phyloP scores from a whole-genome alignment of 768 basidiomycete genomes.

The Galerina sulciceps region DNA sequence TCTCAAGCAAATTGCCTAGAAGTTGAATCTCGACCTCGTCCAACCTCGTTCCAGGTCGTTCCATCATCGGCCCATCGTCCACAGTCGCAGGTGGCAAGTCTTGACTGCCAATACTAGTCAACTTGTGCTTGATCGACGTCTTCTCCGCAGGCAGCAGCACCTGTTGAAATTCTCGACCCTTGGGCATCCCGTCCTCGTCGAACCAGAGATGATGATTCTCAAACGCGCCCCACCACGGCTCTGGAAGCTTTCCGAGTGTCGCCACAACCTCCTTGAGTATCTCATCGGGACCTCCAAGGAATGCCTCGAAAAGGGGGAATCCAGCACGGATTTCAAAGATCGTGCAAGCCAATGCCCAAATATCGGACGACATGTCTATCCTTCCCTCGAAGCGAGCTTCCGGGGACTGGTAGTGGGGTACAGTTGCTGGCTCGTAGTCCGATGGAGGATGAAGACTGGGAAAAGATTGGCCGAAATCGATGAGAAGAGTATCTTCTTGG shows the following conservation, averaged over 20 bases:
- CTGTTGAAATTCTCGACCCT: slow-evolving; percentile 27
- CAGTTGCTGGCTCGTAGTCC: slow-evolving; percentile 33
- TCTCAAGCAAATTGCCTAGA: slow-evolving; percentile 41
- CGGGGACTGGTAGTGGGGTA: slow-evolving; percentile 36
- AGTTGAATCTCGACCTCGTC: slow-evolving; percentile 35
- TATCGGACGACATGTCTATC: slow-evolving; percentile 31
- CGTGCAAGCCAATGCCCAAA: slow-evolving; percentile 46
- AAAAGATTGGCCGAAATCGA: slow-evolving; percentile 44
- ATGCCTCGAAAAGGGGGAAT: slow-evolving; percentile 42
- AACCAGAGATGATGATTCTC: slow-evolving; percentile 36
- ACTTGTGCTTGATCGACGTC: slow-evolving; percentile 30
- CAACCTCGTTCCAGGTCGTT: slow-evolving; percentile 28
- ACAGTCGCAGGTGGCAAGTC: slow-evolving; percentile 23
- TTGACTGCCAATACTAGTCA: slow-evolving; percentile 30
- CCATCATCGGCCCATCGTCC: slow-evolving; percentile 38
- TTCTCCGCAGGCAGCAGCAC: slow-evolving; percentile 25
- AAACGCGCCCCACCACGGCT: slow-evolving; percentile 44
- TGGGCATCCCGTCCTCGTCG: slow-evolving; percentile 38
- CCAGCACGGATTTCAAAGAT: slow-evolving; percentile 49
- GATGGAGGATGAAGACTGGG: slow-evolving; percentile 22
- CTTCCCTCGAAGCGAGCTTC: slow-evolving; percentile 38
- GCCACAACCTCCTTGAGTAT: slow-evolving; percentile 38
- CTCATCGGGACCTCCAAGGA: slow-evolving; percentile 30
- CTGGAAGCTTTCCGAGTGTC: slow-evolving; percentile 43
- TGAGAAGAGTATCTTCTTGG: slow-evolving; percentile 34